Base-by-base conservation (phyloP, 2,329 filamentous ascomycete genomes). In the Fusarium mundagurra region DNA sequence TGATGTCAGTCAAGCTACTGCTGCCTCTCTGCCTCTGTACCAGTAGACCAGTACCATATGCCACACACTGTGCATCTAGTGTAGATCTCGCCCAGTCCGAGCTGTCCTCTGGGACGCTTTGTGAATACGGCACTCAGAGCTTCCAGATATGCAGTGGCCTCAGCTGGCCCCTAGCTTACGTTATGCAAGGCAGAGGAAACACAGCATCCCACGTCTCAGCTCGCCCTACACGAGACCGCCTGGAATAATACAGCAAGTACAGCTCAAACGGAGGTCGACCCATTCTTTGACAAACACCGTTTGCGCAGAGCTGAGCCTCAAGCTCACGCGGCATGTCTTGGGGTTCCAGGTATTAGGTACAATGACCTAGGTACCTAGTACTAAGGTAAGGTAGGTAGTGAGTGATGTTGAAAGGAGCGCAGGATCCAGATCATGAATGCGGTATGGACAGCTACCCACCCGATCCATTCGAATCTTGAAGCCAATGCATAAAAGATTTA, bases 1-100 rank as follows among this genome's bases (percentile, higher is more conserved):
- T 73, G 65, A 74, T 67, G 61, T 73, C 64, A 73, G 57, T 66
- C 33, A 33, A 60, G 55, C 45, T 54, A 22, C 48, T 36, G 43
- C 45, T 58, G 43, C 43, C 20, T 24, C 41, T 24, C 16, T 16
- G 41, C 38, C 64, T 59, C 48, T 27, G 65, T 60, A 60, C 36
- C 18, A 38, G 36, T 38, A 39, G n/a, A n/a, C 50, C 41, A 33
- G 45, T 67, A 55, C 39, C 20, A 50, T 14, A 43, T 24, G 29
- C 22, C 27, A 43, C 48, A 47, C 24, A 69, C 43, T 58, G 39
- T 47, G 57, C 20, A 38, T 18, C 33, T 41, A 41, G 50, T 33
- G 16, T 27, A 61, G 50, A 45, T 64, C 14, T 64, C 45, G 34
- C 38, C 36, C 31, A 70, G 41, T 48, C 44, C 20, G 36, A 44